phyloP scores from a whole-genome alignment of 352 stramenopile species.

The Albugo laibachii region DNA sequence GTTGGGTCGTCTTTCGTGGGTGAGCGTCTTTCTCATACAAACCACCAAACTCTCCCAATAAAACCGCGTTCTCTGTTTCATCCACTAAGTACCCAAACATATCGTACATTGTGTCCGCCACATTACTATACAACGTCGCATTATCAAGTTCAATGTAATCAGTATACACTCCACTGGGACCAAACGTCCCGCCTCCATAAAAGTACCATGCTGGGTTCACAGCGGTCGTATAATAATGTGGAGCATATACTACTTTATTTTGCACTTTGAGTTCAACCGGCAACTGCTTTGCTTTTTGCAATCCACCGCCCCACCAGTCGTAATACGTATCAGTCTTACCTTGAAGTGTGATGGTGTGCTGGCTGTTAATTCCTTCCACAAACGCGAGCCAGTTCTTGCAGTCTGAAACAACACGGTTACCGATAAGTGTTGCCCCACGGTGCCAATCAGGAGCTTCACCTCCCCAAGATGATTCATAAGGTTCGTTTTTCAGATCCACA shows the following conservation, averaged over 20 bases:
- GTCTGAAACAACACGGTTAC: slow-evolving; percentile 35
- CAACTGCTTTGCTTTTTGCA: slow-evolving; percentile 18
- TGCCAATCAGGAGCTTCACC: slow-evolving; percentile 20
- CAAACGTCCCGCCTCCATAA: slow-evolving; percentile 22
- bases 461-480: slow-evolving; percentile 32
- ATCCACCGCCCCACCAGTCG: slow-evolving; percentile 47
- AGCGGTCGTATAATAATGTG: slow-evolving; percentile 59
- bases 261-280: slow-evolving; percentile 20
- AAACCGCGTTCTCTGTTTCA: slow-evolving; percentile 24
- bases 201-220: slow-evolving; percentile 43
- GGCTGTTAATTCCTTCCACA: slow-evolving; percentile 34
- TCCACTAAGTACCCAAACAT: slow-evolving; percentile 48
- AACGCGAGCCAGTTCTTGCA: slow-evolving; percentile 48
- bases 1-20: slow-evolving; percentile 28
- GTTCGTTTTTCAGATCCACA: slow-evolving; percentile 57
- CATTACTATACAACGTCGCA: slow-evolving; percentile 22
- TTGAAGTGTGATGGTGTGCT: slow-evolving; percentile 20
- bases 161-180: slow-evolving; percentile 8
- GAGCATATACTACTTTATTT: slow-evolving; percentile 50
- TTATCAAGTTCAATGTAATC: slow-evolving; percentile 35
- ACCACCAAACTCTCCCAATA: slow-evolving; percentile 47
- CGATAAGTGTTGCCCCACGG: slow-evolving; percentile 32
- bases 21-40: slow-evolving; percentile 39
- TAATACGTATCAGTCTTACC: slow-evolving; percentile 21
- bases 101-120: slow-evolving; percentile 36